A percentile compares a stretch with the other conserved stretches of the same genome.
These are phyloP conservation scores for Coemansia erecta DNA, from an alignment of 192 early-diverging fungal species.

Conservation along the genomic window DNA sequence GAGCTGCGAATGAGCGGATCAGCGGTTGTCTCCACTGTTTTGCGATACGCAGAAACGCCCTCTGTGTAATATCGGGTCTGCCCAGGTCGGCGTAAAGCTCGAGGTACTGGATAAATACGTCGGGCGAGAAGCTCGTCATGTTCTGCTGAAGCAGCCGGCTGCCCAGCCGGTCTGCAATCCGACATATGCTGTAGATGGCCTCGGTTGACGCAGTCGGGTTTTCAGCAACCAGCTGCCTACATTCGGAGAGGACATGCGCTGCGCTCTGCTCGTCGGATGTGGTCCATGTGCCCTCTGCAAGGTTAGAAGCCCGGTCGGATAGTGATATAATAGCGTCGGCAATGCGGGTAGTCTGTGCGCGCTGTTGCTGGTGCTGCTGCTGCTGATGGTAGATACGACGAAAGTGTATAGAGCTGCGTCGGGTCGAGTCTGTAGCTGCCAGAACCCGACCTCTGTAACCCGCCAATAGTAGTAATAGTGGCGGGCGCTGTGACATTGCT, in stretches of 20 bases:
- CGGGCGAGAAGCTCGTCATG: background rate
- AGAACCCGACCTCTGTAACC: too few relatives aligned
- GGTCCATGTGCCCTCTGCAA: background rate
- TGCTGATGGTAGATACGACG: too few relatives aligned
- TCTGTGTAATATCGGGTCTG: conserved; percentile 40
- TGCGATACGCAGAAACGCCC: conserved; percentile 10
- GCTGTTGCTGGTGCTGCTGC: too few relatives aligned
- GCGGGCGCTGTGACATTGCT: too few relatives aligned
- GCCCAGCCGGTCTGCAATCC: conserved; percentile 25
- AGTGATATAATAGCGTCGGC: too few relatives aligned
- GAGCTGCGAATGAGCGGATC: conserved; percentile 13
- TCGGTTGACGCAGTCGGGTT: background rate
- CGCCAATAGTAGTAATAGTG: too few relatives aligned
- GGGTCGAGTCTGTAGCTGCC: too few relatives aligned
- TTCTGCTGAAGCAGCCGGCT: conserved; percentile 4
- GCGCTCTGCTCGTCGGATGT: background rate
- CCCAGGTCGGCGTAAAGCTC: conserved; percentile 42
- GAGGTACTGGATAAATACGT: conserved; percentile 16
- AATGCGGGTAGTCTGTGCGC: too few relatives aligned
- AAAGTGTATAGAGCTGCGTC: too few relatives aligned
- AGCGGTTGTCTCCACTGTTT: conserved; percentile 24
- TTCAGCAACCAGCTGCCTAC: conserved; percentile 2
- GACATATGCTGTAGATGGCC: conserved; percentile 11
- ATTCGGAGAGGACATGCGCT: background rate
- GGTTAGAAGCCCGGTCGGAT: too few relatives aligned